Conservation (phyloP, 2,329 filamentous ascomycete species). For the Arthroderma sp. region DNA sequence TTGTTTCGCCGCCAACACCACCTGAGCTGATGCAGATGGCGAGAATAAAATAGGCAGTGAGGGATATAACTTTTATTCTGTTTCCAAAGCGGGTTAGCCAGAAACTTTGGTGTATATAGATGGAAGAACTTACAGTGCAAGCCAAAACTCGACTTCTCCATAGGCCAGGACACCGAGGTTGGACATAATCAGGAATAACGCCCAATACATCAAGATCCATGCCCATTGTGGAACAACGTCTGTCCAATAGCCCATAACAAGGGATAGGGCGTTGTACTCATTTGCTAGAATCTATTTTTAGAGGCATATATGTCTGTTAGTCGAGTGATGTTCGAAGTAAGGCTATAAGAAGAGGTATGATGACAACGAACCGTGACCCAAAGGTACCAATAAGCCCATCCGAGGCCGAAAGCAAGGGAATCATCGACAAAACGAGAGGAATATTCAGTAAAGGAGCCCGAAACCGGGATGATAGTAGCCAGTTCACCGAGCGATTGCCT, state of each 20-base stretch:
- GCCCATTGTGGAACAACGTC: slow-evolving; percentile 32
- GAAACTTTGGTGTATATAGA: background rate
- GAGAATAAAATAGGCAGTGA: slow-evolving; percentile 22
- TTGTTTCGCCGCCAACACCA: slow-evolving; percentile 18
- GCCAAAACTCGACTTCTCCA: slow-evolving; percentile 40
- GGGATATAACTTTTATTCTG: slow-evolving; percentile 21
- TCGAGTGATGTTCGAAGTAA: too few relatives aligned
- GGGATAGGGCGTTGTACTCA: slow-evolving; percentile 35
- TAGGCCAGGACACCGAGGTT: slow-evolving; percentile 34
- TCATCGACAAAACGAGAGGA: slow-evolving; percentile 59
- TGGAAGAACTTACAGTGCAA: slow-evolving; percentile 19
- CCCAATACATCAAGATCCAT: slow-evolving; percentile 37
- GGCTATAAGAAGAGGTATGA: background rate
- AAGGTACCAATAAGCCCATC: slow-evolving; percentile 53
- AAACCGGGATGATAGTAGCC: slow-evolving; percentile 58
- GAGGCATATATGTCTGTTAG: background rate
- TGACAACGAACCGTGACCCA: slow-evolving; percentile 26
- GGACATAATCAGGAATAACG: slow-evolving; percentile 29
- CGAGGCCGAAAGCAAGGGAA: slow-evolving; percentile 54
- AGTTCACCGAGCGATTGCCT: slow-evolving; percentile 66
- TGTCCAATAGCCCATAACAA: slow-evolving; percentile 34
- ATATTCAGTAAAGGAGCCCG: slow-evolving; percentile 57
- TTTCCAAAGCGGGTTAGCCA: slow-evolving; percentile 2
- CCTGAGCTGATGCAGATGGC: slow-evolving; percentile 23
- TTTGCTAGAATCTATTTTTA: slow-evolving; percentile 19